phyloP scores from a whole-genome alignment of 768 basidiomycete species.

The Flagelloscypha sp. region DNA sequence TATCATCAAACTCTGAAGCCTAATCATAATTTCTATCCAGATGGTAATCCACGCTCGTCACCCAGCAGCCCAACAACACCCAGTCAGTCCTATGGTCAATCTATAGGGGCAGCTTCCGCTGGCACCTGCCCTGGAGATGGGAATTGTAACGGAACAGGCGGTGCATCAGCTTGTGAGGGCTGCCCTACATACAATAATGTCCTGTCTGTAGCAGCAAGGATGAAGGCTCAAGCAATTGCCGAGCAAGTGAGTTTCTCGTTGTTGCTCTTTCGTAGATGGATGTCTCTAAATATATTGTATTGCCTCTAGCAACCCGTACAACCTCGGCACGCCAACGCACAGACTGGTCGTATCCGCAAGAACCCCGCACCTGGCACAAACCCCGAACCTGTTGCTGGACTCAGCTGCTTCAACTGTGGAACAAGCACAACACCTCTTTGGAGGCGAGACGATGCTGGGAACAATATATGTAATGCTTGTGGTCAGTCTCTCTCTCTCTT shows the following conservation, averaged over 20 bases:
- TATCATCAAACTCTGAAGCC: too few species aligned
- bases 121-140: slow-evolving; percentile 99
- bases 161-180: slow-evolving; percentile 84
- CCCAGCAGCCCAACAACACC: too few species aligned
- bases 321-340: slow-evolving; percentile 2
- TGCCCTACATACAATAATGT: slow-evolving; percentile 97
- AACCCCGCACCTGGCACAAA: slow-evolving; percentile 1
- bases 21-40: too few species aligned
- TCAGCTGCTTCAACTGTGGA: slow-evolving; percentile 82
- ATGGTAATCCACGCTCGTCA: too few species aligned
- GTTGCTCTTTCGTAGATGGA: slow-evolving; percentile 5
- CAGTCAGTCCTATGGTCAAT: slow-evolving; percentile 7
- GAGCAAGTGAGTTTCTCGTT: not conserved
- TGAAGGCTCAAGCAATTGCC: slow-evolving; percentile 29
- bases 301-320: slow-evolving; percentile 12
- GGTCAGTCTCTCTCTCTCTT: slow-evolving; percentile 47
- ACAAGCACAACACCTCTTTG: slow-evolving; percentile 87
- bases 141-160: slow-evolving; percentile 95
- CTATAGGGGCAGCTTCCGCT: too few species aligned
- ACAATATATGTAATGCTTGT: slow-evolving; percentile 93
- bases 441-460: slow-evolving; percentile 84
- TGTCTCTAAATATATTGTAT: slow-evolving; percentile 4
- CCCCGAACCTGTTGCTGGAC: slow-evolving; percentile 49
- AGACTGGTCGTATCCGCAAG: not conserved
- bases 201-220: slow-evolving; percentile 35